Base-by-base conservation (phyloP, 176 grass and related monocot genomes). In the Carex myosuroides region DNA sequence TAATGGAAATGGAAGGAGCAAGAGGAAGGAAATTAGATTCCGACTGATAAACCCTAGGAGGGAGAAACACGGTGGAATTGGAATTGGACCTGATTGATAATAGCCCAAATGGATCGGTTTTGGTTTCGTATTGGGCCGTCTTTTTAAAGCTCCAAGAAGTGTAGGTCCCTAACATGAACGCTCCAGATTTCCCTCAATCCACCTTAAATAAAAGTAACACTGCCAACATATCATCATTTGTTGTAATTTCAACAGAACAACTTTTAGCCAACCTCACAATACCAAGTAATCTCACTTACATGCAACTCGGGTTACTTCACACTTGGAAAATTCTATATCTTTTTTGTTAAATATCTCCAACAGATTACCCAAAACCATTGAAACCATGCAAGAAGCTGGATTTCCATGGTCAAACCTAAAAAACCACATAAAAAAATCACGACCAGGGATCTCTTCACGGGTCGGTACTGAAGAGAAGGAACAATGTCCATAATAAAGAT, bases 251-350 rank as follows among this genome's bases (percentile, higher is more conserved):
- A 68, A 65, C 39, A 11, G 41, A 78, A 79, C 83, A 82, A n/a
- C 69, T 75, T 88, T 50, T 64, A 44, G 26, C 84, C 41, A 89
- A 87, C 22, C 74, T 56, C 57, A 76, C 18, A 1, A 55, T 76
- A 79, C 75, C 67, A 0, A 24, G 66, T 80, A 91, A 87, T 83
- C 74, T 83, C 71, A 75, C 66, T 39, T 81, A 20, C 7, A 42
- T 81, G 90, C 85, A 72, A 79, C 60, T 85, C 61, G 53, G 85
- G 66, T 88, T 89, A 81, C 70, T 98, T 39, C 62, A 91, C 29
- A 91, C 88, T 56, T 98, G 95, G 95, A 70, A 91, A 55, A 89
- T 85, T 83, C 81, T 98, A 81, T 85, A 70, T 42, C 87, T 81
- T 12, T 81, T 12, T 39, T 91, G 16, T 13, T 63, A 48, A 93